These are phyloP conservation scores for Alternaria ventricosa DNA, from an alignment of 2,329 filamentous ascomycete species.

Conservation along the genomic window DNA sequence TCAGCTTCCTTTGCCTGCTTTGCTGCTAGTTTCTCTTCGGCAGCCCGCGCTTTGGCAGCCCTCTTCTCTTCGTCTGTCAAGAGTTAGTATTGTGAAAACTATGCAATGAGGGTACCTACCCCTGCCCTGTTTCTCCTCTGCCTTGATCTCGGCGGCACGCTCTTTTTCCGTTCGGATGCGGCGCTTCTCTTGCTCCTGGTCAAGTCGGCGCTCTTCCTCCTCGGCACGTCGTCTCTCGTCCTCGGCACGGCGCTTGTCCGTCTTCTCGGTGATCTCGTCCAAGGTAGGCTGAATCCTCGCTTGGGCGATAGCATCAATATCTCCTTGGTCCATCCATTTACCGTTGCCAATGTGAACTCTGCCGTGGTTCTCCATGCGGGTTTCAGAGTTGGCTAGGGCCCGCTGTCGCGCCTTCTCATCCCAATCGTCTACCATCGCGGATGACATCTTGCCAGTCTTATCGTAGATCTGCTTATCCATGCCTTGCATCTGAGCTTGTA, in stretches of 20 bases:
- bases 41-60: conserved; percentile 55
- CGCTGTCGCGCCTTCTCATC: conserved; percentile 75
- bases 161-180: conserved; percentile 64
- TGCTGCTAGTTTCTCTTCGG: conserved; percentile 55
- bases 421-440: conserved; percentile 76
- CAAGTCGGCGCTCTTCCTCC: conserved; percentile 65
- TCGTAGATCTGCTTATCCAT: conserved; percentile 84
- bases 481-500: conserved; percentile 75
- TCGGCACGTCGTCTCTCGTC: conserved; percentile 72
- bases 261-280: conserved; percentile 82
- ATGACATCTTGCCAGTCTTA: conserved; percentile 75
- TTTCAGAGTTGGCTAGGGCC: conserved; percentile 69
- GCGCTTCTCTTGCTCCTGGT: conserved; percentile 70
- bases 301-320: conserved; percentile 80
- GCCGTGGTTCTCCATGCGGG: conserved; percentile 63
- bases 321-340: conserved; percentile 76
- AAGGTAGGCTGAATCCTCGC: conserved; percentile 80
- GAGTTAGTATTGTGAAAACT: conserved; percentile 19
- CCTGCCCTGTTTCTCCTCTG: conserved; percentile 58
- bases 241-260: conserved; percentile 73
- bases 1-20: conserved; percentile 50
- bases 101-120: conserved; percentile 55
- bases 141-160: conserved; percentile 53
- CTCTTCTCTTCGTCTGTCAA: conserved; percentile 62
- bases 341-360: conserved; percentile 78